Conservation (phyloP, 441 rosid species). For the Cnidoscolus chayamansa region DNA sequence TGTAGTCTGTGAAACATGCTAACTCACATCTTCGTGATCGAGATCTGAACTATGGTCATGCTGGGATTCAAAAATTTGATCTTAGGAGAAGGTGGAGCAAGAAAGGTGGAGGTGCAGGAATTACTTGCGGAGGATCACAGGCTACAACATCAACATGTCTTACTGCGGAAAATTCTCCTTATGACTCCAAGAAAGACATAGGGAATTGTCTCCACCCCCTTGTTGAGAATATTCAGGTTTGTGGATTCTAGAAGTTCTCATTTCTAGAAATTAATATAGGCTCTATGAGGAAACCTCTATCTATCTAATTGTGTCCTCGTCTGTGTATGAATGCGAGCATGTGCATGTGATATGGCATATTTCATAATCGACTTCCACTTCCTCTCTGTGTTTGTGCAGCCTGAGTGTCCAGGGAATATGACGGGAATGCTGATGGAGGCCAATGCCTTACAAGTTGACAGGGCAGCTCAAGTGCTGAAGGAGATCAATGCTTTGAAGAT, state of each 20-base stretch:
- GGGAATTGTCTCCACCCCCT: conserved; percentile 20
- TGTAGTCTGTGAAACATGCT: conserved; percentile 27
- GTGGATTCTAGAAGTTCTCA: background rate
- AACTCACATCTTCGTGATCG: conserved; percentile 1
- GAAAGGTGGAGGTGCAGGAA: conserved; percentile 14
- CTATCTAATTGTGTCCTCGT: background rate
- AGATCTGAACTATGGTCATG: conserved; percentile 19
- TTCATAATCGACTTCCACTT: conserved; percentile 1
- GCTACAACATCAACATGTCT: conserved; percentile 1
- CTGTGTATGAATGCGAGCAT: background rate
- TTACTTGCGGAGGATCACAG: background rate
- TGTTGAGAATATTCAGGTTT: conserved; percentile 16
- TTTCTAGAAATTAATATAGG: background rate
- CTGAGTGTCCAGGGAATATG: background rate
- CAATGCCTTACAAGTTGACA: conserved; percentile 20
- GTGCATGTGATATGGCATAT: background rate
- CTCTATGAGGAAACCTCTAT: background rate
- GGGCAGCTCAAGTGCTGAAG: conserved; percentile 22
- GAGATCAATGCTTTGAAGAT: conserved; percentile 27
- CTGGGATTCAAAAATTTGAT: conserved; percentile 20
- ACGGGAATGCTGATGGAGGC: conserved; percentile 24
- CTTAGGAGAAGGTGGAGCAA: conserved; percentile 10
- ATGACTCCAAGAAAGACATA: conserved; percentile 11
- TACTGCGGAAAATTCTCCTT: conserved; percentile 11
- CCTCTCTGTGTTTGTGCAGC: background rate